phyloP scores from a whole-genome alignment of 2,329 filamentous ascomycete genomes.

The Alternaria burnsii region DNA sequence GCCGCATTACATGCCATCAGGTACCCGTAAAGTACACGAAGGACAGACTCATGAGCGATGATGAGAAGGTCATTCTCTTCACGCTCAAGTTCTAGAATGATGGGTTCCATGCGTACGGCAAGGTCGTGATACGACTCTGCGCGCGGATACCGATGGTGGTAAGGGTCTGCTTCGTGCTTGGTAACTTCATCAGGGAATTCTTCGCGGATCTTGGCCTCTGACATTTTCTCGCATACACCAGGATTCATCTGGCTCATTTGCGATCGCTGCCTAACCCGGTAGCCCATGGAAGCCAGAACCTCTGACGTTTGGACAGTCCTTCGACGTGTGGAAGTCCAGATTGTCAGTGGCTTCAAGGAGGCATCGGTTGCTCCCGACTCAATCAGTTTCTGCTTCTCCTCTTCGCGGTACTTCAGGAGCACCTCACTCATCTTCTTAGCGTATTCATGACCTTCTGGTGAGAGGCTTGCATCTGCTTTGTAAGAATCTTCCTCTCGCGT shows the following conservation, averaged over 20 bases:
- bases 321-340: slow-evolving; percentile 94
- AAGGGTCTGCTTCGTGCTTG: slow-evolving; percentile 93
- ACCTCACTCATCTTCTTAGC: slow-evolving; percentile 74
- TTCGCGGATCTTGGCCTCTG: slow-evolving; percentile 79
- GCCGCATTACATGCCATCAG: slow-evolving; percentile 97
- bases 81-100: slow-evolving; percentile 95
- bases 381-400: slow-evolving; percentile 76
- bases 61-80: slow-evolving; percentile 98
- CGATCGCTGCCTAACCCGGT: slow-evolving; percentile 86
- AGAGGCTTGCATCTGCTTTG: slow-evolving; percentile 87
- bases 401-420: slow-evolving; percentile 81
- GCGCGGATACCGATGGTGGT: slow-evolving; percentile 94
- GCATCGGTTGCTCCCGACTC: slow-evolving; percentile 72
- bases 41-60: slow-evolving; percentile 97
- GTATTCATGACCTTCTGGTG: slow-evolving; percentile 80
- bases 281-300: slow-evolving; percentile 79
- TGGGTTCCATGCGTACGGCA: slow-evolving; percentile 95
- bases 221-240: slow-evolving; percentile 93
- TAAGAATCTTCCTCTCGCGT: slow-evolving; percentile 90
- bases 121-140: slow-evolving; percentile 99
- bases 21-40: slow-evolving; percentile 95
- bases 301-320: slow-evolving; percentile 91
- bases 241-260: slow-evolving; percentile 98
- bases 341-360: slow-evolving; percentile 79
- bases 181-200: slow-evolving; percentile 89